phyloP scores from a whole-genome alignment of 768 basidiomycete genomes.

The Lentinula detonsa region DNA sequence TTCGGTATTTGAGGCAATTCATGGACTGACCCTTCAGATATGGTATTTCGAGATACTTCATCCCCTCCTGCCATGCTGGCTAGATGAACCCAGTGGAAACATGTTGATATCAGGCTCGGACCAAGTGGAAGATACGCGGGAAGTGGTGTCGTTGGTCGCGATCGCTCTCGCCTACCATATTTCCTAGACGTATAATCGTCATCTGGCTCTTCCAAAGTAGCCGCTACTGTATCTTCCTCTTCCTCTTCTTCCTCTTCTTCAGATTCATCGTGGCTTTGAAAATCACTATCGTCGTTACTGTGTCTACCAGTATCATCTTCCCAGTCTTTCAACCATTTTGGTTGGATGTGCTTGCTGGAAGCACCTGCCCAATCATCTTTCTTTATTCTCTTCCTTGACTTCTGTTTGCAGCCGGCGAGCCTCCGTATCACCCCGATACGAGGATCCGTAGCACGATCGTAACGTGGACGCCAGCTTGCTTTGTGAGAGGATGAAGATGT shows the following conservation, averaged over 20 bases:
- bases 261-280: conserved; percentile 22
- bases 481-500: background rate
- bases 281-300: conserved; percentile 22
- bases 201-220: conserved; percentile 4
- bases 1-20: background rate
- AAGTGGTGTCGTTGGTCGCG: conserved; percentile 63
- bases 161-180: conserved; percentile 16
- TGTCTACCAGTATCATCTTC: conserved; percentile 19
- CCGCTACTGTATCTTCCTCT: conserved; percentile 20
- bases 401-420: conserved; percentile 68
- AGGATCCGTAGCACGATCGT: conserved; percentile 63
- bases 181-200: conserved; percentile 14
- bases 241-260: conserved; percentile 23
- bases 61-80: conserved; percentile 53
- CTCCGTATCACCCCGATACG: conserved; percentile 62
- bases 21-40: background rate
- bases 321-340: conserved; percentile 47
- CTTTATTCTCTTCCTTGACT: conserved; percentile 25
- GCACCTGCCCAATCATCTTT: conserved; percentile 16
- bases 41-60: conserved; percentile 13
- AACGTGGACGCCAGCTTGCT: conserved; percentile 19
- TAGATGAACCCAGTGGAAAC: conserved; percentile 59
- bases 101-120: conserved; percentile 58
- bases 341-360: conserved; percentile 15
- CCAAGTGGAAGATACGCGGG: conserved; percentile 70